Percentiles rank a stretch among this genome's conserved stretches.
Evolutionary conservation across 441 rosid species (phyloP).

Genomic region (Corymbia citriodora): DNA sequence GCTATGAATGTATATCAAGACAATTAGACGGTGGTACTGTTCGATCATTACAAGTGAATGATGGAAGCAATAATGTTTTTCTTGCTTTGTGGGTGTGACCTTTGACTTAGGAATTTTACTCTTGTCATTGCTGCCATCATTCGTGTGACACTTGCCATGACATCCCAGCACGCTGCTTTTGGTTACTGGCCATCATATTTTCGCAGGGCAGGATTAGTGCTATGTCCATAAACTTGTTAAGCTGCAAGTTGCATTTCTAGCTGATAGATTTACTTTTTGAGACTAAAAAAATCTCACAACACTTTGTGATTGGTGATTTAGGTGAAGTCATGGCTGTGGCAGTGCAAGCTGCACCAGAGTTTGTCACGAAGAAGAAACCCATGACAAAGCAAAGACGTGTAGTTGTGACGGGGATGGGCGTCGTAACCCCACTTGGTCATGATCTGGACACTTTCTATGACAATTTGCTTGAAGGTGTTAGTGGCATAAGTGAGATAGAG

Average conservation of each 20-base stretch:
- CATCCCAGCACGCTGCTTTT: not conserved
- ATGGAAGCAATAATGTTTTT: not conserved
- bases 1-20: not conserved
- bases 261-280: not conserved
- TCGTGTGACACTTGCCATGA: not conserved
- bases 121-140: not conserved
- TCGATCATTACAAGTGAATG: not conserved
- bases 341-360: constrained; percentile 58
- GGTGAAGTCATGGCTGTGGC: constrained; percentile 72
- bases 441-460: constrained; percentile 70
- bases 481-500: constrained; percentile 86
- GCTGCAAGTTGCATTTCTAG: not conserved
- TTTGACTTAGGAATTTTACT: not conserved
- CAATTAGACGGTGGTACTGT: not conserved
- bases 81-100: not conserved
- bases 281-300: not conserved
- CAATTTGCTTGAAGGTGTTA: constrained; percentile 79
- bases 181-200: not conserved
- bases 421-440: constrained; percentile 75
- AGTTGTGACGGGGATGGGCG: constrained; percentile 96
- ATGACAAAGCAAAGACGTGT: constrained; percentile 64
- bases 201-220: not conserved
- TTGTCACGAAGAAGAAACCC: constrained; percentile 49
- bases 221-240: not conserved
- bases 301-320: constrained; percentile 5